Conservation (phyloP, 257 asterid species). For the Vinca minor region DNA sequence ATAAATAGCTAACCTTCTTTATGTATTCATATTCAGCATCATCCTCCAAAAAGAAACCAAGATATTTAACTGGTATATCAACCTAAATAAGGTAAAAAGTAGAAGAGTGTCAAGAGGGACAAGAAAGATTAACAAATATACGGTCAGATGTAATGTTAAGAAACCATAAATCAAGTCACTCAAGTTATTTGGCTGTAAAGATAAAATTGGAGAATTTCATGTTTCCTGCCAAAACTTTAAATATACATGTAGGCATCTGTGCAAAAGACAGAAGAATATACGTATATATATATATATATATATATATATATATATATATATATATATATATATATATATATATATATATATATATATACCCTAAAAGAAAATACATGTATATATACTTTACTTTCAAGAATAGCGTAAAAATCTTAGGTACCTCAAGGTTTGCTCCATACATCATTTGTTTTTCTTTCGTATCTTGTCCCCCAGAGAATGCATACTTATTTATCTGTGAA, state of each 20-base stretch:
- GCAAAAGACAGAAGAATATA: neutral
- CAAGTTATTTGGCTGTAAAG: neutral
- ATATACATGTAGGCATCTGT: neutral
- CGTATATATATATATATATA: too few species aligned
- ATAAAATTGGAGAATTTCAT: neutral
- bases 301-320: neutral
- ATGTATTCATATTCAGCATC: conserved; percentile 70
- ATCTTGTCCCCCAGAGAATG: conserved; percentile 97
- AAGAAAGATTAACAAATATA: neutral
- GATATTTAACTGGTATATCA: conserved; percentile 80
- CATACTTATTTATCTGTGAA: conserved; percentile 66
- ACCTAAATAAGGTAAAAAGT: conserved; percentile 39
- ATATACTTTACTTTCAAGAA: neutral
- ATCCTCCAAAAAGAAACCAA: conserved; percentile 88
- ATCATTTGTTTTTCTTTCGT: conserved; percentile 76
- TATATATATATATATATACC: neutral
- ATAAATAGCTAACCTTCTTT: conserved; percentile 35
- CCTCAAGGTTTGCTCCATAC: conserved; percentile 95
- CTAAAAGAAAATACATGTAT: neutral
- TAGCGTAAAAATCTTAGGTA: conserved; percentile 15
- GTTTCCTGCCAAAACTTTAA: neutral
- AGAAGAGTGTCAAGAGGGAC: neutral
- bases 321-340: neutral
- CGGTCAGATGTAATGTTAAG: neutral
- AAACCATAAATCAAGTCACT: neutral